These are phyloP conservation scores for Claviceps arundinis DNA, from an alignment of 2,329 filamentous ascomycete species.

Conservation along the genomic window DNA sequence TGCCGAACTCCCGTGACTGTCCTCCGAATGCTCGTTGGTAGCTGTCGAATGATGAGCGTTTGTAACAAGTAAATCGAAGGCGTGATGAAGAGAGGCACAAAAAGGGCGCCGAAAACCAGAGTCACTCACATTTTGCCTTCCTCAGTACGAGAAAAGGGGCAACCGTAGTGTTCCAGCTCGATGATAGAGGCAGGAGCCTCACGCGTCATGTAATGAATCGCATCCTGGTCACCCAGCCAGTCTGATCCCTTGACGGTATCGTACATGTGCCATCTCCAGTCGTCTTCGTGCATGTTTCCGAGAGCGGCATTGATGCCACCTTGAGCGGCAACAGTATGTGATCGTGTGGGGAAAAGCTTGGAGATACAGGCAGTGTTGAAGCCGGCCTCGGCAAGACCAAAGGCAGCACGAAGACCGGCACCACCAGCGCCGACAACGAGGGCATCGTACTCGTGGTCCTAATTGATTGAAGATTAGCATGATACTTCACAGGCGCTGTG, in stretches of 20 bases:
- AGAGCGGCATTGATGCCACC: slow-evolving; percentile 81
- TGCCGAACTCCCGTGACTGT: slow-evolving; percentile 87
- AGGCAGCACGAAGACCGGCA: slow-evolving; percentile 68
- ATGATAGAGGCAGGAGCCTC: slow-evolving; percentile 85
- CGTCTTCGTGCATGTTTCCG: slow-evolving; percentile 94
- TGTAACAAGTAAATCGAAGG: background rate
- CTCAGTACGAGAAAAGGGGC: slow-evolving; percentile 91
- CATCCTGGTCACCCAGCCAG: slow-evolving; percentile 95
- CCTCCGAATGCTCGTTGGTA: slow-evolving; percentile 99
- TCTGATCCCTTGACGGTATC: slow-evolving; percentile 96
- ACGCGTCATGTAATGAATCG: slow-evolving; percentile 97
- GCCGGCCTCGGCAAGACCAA: slow-evolving; percentile 75
- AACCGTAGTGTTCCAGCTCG: slow-evolving; percentile 94
- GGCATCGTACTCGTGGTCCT: slow-evolving; percentile 98
- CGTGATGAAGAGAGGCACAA: background rate
- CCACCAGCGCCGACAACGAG: slow-evolving; percentile 82
- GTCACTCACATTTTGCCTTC: slow-evolving; percentile 74
- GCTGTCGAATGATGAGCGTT: slow-evolving; percentile 26
- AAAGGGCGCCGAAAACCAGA: too few relatives aligned
- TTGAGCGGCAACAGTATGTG: slow-evolving; percentile 70
- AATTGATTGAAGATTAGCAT: slow-evolving; percentile 1
- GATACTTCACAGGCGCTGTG: background rate
- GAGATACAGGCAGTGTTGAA: slow-evolving; percentile 84
- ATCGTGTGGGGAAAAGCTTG: slow-evolving; percentile 77
- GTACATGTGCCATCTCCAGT: slow-evolving; percentile 99